These are phyloP conservation scores for Spencermartinsiella europaea DNA, from an alignment of 805 yeast genomes.

Conservation along the genomic window DNA sequence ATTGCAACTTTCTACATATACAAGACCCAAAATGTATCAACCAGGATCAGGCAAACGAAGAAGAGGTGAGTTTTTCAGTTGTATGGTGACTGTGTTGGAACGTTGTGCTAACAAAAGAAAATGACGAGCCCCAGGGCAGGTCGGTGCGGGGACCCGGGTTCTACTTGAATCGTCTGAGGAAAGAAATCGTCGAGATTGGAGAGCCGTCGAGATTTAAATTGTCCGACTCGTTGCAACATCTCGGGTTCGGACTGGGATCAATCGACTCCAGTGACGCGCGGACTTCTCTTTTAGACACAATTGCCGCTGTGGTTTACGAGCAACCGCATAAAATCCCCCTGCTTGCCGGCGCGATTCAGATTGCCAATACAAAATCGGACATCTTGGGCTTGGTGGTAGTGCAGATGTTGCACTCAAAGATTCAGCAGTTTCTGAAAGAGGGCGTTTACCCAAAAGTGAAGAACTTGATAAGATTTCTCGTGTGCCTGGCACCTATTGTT, in stretches of 20 bases:
- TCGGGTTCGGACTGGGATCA: conserved; percentile 36
- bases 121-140: conserved; percentile 2
- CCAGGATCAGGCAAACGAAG: neutral
- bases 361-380: conserved; percentile 59
- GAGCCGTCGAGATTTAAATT: conserved; percentile 40
- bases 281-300: conserved; percentile 52
- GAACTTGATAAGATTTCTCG: conserved; percentile 62
- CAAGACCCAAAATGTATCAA: neutral
- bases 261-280: conserved; percentile 59
- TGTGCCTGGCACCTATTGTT: conserved; percentile 60
- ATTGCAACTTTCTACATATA: too few relatives aligned
- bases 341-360: conserved; percentile 61
- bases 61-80: neutral
- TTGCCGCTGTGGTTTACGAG: conserved; percentile 68
- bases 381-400: conserved; percentile 64
- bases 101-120: neutral
- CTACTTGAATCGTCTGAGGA: conserved; percentile 21
- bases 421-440: conserved; percentile 50
- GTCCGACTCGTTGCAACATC: conserved; percentile 22
- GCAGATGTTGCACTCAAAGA: conserved; percentile 60
- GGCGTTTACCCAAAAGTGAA: conserved; percentile 62
- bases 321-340: conserved; percentile 86
- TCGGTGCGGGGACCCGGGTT: neutral
- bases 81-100: neutral
- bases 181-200: conserved; percentile 53